Evolutionary conservation across 768 basidiomycete species (phyloP).

Genomic region (Candolleomyces efflorescens): DNA sequence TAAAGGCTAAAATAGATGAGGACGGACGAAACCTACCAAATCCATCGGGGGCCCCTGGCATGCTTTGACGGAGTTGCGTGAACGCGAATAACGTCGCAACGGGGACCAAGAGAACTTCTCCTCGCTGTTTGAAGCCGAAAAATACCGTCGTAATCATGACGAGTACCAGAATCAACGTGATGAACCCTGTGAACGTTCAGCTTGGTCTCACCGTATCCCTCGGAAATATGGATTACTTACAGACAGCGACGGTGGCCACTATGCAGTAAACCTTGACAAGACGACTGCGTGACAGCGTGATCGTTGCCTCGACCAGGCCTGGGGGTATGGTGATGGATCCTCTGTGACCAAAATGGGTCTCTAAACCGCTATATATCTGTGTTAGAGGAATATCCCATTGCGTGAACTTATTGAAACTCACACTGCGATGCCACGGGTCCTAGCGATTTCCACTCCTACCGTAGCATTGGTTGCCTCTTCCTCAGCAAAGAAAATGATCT

Average conservation of each 20-base stretch:
- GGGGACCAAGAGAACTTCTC: slow-evolving; percentile 21
- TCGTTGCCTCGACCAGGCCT: slow-evolving; percentile 16
- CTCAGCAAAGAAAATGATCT: slow-evolving; percentile 20
- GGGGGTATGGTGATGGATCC: slow-evolving; percentile 11
- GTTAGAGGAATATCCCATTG: not conserved
- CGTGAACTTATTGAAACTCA: not conserved
- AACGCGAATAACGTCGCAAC: slow-evolving; percentile 24
- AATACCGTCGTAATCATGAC: slow-evolving; percentile 23
- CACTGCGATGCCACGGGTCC: slow-evolving; percentile 20
- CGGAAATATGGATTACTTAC: slow-evolving; percentile 4
- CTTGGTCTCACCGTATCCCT: not conserved
- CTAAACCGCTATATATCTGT: slow-evolving; percentile 15
- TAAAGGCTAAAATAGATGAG: not conserved
- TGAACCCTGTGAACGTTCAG: slow-evolving; percentile 13
- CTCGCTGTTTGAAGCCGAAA: slow-evolving; percentile 21
- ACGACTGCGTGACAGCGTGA: slow-evolving; percentile 16
- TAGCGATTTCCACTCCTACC: slow-evolving; percentile 15
- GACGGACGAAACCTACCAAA: slow-evolving; percentile 13
- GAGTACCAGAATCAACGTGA: slow-evolving; percentile 19
- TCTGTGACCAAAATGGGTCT: slow-evolving; percentile 14
- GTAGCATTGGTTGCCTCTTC: slow-evolving; percentile 15
- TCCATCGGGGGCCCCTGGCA: slow-evolving; percentile 20
- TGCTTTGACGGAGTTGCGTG: slow-evolving; percentile 19
- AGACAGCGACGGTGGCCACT: slow-evolving; percentile 18
- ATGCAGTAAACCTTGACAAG: slow-evolving; percentile 19